Conservation (phyloP, 139 green algal species). For the Marvania coccoides region DNA sequence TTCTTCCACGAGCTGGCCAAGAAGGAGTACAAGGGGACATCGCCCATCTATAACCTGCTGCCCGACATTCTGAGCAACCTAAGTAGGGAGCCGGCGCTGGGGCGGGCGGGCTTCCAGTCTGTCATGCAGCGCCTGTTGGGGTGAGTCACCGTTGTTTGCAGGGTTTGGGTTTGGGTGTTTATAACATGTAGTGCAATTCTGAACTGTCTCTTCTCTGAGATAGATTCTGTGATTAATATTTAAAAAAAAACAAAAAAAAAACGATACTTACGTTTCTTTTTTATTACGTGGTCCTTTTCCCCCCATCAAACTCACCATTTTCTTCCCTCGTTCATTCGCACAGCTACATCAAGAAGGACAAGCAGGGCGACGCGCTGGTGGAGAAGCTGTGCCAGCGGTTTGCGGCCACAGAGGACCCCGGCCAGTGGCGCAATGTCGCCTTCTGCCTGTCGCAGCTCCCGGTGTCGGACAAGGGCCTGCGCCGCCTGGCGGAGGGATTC, state of each 20-base stretch:
- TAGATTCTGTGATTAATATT: no score
- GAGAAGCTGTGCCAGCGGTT: constrained; percentile 73
- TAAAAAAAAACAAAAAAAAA: no score
- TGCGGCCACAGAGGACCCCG: constrained; percentile 12
- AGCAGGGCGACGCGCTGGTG: constrained; percentile 64
- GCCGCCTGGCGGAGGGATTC: constrained; percentile 62
- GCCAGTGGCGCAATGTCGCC: constrained; percentile 73
- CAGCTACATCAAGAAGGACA: constrained; percentile 79
- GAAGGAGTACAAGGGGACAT: constrained; percentile 62
- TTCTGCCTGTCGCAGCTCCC: constrained; percentile 75
- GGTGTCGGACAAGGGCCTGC: constrained; percentile 76
- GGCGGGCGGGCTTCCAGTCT: constrained; percentile 35
- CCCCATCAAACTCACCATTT: no score
- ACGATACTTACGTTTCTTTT: no score
- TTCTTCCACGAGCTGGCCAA: constrained; percentile 80
- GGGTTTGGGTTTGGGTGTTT: no score
- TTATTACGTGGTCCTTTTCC: no score
- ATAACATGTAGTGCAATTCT: no score
- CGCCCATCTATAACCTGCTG: constrained; percentile 89
- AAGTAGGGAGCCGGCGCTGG: constrained; percentile 35
- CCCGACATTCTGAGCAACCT: constrained; percentile 83
- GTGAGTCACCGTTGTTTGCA: background rate
- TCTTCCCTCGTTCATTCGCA: constrained; percentile 43
- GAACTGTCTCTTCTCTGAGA: no score
- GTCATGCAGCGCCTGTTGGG: constrained; percentile 52